A percentile compares a stretch with the other conserved stretches of the same genome.
These are phyloP conservation scores for Davidsoniella neocaledoniae DNA, from an alignment of 2,329 filamentous ascomycete genomes.

Conservation along the genomic window DNA sequence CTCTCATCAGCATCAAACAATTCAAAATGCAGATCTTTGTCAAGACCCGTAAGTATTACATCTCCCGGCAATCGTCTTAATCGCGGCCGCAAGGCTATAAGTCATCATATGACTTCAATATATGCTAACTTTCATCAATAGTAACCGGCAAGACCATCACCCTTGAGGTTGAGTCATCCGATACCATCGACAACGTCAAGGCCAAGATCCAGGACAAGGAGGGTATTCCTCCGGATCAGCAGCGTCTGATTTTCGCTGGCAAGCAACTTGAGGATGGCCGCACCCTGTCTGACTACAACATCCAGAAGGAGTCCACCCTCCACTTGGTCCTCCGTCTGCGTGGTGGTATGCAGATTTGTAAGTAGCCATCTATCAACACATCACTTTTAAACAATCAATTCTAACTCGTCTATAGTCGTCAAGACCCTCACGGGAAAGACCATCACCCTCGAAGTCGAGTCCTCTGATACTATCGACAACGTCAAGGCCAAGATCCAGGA, in stretches of 20 bases:
- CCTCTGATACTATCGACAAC: slow-evolving; percentile 83
- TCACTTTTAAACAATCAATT: not conserved
- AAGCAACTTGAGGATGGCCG: slow-evolving; percentile 99
- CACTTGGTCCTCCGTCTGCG: slow-evolving; percentile 76
- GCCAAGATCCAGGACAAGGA: slow-evolving; percentile 98
- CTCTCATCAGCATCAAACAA: slow-evolving; percentile 4
- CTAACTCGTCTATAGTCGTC: slow-evolving; percentile 43
- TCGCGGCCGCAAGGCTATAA: too few species aligned
- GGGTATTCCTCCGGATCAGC: slow-evolving; percentile 96
- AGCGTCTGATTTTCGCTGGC: slow-evolving; percentile 98
- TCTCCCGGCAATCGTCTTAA: not conserved
- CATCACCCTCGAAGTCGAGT: slow-evolving; percentile 81
- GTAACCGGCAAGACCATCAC: slow-evolving; percentile 90
- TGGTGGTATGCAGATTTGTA: slow-evolving; percentile 71
- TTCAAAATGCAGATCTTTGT: slow-evolving; percentile 85
- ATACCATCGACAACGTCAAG: slow-evolving; percentile 99
- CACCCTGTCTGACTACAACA: slow-evolving; percentile 99
- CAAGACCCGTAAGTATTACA: slow-evolving; percentile 64
- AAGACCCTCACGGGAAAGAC: slow-evolving; percentile 88
- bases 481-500: slow-evolving; percentile 96
- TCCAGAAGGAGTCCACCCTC: slow-evolving; percentile 93
- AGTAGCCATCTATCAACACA: too few species aligned
- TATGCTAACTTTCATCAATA: slow-evolving; percentile 23
- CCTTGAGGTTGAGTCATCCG: slow-evolving; percentile 99
- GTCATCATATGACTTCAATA: slow-evolving; percentile 18